Conservation (phyloP, 176 grass and related monocot genomes). For the Carex pumila region DNA sequence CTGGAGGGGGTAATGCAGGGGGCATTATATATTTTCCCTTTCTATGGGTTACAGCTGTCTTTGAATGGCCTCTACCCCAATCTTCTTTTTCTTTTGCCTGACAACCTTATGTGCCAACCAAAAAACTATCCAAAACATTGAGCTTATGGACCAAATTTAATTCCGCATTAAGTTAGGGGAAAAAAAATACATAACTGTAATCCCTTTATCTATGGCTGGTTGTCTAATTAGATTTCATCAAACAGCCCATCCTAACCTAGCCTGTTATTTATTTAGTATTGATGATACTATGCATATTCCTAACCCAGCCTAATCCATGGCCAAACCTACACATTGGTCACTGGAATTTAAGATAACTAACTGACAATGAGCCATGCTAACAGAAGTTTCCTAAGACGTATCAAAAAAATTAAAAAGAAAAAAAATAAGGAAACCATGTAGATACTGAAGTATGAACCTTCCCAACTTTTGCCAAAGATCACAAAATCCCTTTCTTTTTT, state of each 20-base stretch:
- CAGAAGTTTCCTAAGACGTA: neutral
- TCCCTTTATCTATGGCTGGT: neutral
- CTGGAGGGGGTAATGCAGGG: neutral
- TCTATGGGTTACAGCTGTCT: neutral
- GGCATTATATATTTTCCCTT: neutral
- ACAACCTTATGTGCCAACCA: neutral
- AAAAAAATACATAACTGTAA: neutral
- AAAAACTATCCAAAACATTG: neutral
- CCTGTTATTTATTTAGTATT: neutral
- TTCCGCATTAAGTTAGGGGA: neutral
- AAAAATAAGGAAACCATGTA: neutral
- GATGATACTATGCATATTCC: neutral
- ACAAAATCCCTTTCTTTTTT: neutral
- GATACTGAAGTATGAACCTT: neutral
- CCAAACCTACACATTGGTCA: neutral
- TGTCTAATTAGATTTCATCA: neutral
- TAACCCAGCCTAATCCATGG: neutral
- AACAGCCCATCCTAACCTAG: neutral
- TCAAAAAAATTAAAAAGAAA: neutral
- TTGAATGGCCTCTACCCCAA: neutral
- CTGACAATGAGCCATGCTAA: neutral
- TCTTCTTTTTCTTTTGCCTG: neutral
- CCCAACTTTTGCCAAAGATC: neutral
- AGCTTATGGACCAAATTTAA: neutral
- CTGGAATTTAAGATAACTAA: slow-evolving; percentile 1